These are phyloP conservation scores for Cucurbita maxima DNA, from an alignment of 306 rosid species.

Conservation along the genomic window DNA sequence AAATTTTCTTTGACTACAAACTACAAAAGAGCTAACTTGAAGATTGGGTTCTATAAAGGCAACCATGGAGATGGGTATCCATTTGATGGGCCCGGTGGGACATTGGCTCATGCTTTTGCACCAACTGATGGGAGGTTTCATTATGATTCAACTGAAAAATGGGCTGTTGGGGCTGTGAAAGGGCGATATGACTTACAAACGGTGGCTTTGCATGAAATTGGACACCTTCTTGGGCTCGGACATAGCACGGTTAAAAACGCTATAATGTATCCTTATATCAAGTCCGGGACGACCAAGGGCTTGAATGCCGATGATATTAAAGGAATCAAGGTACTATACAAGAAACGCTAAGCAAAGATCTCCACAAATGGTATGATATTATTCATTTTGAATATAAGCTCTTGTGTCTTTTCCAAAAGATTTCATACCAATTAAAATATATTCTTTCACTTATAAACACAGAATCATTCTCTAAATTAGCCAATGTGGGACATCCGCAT, in stretches of 20 bases:
- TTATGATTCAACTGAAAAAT: neutral
- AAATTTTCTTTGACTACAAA: neutral
- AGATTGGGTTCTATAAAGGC: neutral
- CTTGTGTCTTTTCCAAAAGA: too few species aligned
- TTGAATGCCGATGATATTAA: neutral
- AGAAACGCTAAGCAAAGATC: neutral
- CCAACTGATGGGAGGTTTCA: slow-evolving; percentile 8
- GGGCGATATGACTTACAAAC: neutral
- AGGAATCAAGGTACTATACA: slow-evolving; percentile 3
- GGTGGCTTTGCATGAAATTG: slow-evolving; percentile 9
- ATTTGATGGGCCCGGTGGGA: neutral
- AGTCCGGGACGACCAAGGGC: neutral
- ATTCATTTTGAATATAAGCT: too few species aligned
- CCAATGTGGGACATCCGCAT: too few species aligned
- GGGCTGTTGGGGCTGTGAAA: neutral
- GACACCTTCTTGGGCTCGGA: slow-evolving; percentile 5
- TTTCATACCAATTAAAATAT: too few species aligned
- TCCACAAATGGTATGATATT: too few species aligned
- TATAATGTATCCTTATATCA: slow-evolving; percentile 1
- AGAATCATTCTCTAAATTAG: too few species aligned
- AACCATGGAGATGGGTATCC: slow-evolving; percentile 6
- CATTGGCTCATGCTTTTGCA: slow-evolving; percentile 6
- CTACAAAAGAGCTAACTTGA: neutral
- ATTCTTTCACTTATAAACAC: too few species aligned
- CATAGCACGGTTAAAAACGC: neutral